Evolutionary conservation across 202 grass and related monocot species (phyloP).

Genomic region (Schoenoplectus tabernaemontani): DNA sequence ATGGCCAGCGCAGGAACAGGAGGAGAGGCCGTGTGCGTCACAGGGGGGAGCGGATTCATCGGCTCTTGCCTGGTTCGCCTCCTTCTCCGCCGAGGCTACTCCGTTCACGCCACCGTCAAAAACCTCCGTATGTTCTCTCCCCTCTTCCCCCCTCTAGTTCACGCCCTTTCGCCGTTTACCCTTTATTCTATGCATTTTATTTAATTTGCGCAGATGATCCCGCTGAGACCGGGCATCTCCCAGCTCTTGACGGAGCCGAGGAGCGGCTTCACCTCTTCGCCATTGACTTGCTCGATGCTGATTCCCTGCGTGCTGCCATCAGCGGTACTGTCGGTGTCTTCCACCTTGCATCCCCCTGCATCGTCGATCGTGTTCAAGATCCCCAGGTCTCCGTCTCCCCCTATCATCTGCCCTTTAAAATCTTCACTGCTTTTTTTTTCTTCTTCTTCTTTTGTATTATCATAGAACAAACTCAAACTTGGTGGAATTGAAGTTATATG

Average conservation of each 20-base stretch:
- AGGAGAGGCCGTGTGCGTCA: constrained; percentile 50
- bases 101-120: constrained; percentile 78
- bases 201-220: constrained; percentile 8
- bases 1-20: not conserved
- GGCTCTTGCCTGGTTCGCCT: constrained; percentile 63
- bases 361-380: constrained; percentile 35
- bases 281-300: constrained; percentile 29
- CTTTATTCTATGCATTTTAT: not conserved
- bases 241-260: constrained; percentile 19
- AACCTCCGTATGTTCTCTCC: constrained; percentile 28
- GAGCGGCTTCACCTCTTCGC: constrained; percentile 31
- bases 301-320: constrained; percentile 31
- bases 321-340: constrained; percentile 40
- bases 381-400: constrained; percentile 28
- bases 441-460: not conserved
- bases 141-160: not conserved
- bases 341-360: constrained; percentile 48
- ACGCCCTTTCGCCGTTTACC: not conserved
- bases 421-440: not conserved
- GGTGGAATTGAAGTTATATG: not conserved
- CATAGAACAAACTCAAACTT: not conserved
- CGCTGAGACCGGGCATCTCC: constrained; percentile 41
- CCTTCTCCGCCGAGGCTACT: constrained; percentile 64
- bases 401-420: not conserved
- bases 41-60: constrained; percentile 73